phyloP scores from a whole-genome alignment of 2,329 filamentous ascomycete genomes.

The Cadophora sp. region DNA sequence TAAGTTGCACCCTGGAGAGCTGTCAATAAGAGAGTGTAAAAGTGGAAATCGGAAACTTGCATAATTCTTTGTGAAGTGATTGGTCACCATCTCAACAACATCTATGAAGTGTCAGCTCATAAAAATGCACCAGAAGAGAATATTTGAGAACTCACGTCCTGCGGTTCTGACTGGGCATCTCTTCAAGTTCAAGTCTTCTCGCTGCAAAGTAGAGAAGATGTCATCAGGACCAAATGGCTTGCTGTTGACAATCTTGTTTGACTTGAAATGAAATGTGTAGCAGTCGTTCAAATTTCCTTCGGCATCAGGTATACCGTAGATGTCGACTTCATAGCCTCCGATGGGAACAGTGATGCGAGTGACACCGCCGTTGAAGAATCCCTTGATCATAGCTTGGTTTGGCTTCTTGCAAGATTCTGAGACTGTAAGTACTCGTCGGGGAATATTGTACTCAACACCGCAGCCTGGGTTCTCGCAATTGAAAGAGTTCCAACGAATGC shows the following conservation, averaged over 20 bases:
- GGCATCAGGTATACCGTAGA: conserved; percentile 56
- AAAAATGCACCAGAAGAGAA: background rate
- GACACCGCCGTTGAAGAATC: background rate
- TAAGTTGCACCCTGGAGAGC: conserved; percentile 64
- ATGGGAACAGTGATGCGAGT: conserved; percentile 25
- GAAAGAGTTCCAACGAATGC: conserved; percentile 68
- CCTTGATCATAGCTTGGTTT: conserved; percentile 8
- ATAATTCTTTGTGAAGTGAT: conserved; percentile 57
- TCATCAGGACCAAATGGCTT: conserved; percentile 64
- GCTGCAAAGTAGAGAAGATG: conserved; percentile 61
- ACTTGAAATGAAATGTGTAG: conserved; percentile 46
- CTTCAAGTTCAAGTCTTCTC: conserved; percentile 53
- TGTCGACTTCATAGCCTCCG: conserved; percentile 43
- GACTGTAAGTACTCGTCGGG: conserved; percentile 23
- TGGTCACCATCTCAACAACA: conserved; percentile 16
- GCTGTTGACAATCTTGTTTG: conserved; percentile 59
- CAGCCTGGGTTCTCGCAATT: conserved; percentile 61
- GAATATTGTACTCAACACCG: conserved; percentile 49
- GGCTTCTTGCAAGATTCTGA: conserved; percentile 23
- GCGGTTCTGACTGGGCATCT: conserved; percentile 51
- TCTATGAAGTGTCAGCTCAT: conserved; percentile 5
- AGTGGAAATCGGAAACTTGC: conserved; percentile 45
- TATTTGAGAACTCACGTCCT: conserved; percentile 44
- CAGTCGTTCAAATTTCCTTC: conserved; percentile 50
- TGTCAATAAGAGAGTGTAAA: conserved; percentile 20